Conservation (phyloP, 495 filamentous ascomycete genomes). For the Lindgomyces ingoldianus region DNA sequence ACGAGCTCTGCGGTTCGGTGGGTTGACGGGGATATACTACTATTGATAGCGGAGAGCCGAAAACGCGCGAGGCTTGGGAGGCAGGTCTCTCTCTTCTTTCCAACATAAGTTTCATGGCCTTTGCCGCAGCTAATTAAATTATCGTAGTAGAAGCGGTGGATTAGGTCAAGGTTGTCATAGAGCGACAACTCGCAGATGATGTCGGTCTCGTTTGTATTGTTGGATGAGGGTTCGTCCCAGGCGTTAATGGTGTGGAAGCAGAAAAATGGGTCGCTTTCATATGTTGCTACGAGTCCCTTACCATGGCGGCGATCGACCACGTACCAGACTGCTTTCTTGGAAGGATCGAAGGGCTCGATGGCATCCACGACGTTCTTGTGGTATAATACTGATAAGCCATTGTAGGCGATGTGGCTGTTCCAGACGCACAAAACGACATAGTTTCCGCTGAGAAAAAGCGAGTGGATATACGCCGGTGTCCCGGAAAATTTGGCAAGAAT, state of each 20-base stretch:
- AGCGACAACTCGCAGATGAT: constrained; percentile 60
- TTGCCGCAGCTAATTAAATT: constrained; percentile 47
- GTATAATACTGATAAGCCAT: constrained; percentile 56
- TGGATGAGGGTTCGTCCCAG: constrained; percentile 58
- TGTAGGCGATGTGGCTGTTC: constrained; percentile 52
- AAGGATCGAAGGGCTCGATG: constrained; percentile 55
- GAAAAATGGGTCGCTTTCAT: constrained; percentile 63
- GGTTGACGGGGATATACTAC: constrained; percentile 17
- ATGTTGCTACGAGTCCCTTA: constrained; percentile 44
- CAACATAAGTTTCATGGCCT: constrained; percentile 4
- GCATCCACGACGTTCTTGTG: constrained; percentile 60
- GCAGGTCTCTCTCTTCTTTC: constrained; percentile 27
- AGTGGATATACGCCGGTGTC: constrained; percentile 69
- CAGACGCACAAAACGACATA: constrained; percentile 70
- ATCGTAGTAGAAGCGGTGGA: constrained; percentile 56
- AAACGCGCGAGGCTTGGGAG: constrained; percentile 51
- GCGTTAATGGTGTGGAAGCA: constrained; percentile 77
- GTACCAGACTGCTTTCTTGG: constrained; percentile 62
- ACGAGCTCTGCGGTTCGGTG: constrained; percentile 53
- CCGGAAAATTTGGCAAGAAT: constrained; percentile 68
- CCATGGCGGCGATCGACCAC: constrained; percentile 59
- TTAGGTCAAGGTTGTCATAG: constrained; percentile 56
- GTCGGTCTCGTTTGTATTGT: constrained; percentile 47
- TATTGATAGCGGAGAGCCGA: constrained; percentile 48
- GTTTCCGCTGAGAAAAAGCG: constrained; percentile 64